Base-by-base conservation (phyloP, 441 rosid genomes). In the Populus trichocarpa region DNA sequence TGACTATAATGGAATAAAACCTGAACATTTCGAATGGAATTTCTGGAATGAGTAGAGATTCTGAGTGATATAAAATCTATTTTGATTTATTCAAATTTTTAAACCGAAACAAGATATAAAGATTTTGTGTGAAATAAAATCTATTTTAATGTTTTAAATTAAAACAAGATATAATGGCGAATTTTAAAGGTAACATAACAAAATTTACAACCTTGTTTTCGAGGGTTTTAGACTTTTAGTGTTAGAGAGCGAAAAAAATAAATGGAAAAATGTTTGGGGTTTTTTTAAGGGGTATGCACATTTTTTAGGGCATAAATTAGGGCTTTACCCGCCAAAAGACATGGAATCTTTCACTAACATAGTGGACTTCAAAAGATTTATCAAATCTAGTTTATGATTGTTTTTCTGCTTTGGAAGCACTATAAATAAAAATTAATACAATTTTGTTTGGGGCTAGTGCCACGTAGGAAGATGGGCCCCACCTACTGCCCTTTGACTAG, bases 291-390 rank as follows among this genome's bases (percentile, higher is more conserved):
- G 12, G 18, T 14, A 30, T 69, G 5, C n/a, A 53, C 23, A 2
- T 6, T 11, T 78, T 77, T 32, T 67, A 64, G 76, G 10, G n/a
- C 8, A 59, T 20, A 75, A 82, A 79, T 73, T 38, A 83, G 85
- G 79, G 82, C 30, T 74, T 85, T 84, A 85, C 92, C 89, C 92
- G 97, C 95, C 91, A 87, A 84, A 82, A 74, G 46, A 76, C 22
- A 74, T 0, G 23, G 30, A 26, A 67, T 26, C 46, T 73, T 10
- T n/a, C 26, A 36, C 28, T 53, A 42, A 6, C 86, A 65, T 84
- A 7, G 92, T 80, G 98, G 98, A 93, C 93, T 87, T 83, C 80
- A 89, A 82, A 78, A 71, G 72, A 23, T 81, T 80, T 84, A 86
- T 90, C 77, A 84, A 92, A 88, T 89, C 59, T 69, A 80, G 77